Percentiles rank a stretch among this genome's conserved stretches.
phyloP scores from a whole-genome alignment of 805 yeast species.

The Saccharomycopsis guyanensis region DNA sequence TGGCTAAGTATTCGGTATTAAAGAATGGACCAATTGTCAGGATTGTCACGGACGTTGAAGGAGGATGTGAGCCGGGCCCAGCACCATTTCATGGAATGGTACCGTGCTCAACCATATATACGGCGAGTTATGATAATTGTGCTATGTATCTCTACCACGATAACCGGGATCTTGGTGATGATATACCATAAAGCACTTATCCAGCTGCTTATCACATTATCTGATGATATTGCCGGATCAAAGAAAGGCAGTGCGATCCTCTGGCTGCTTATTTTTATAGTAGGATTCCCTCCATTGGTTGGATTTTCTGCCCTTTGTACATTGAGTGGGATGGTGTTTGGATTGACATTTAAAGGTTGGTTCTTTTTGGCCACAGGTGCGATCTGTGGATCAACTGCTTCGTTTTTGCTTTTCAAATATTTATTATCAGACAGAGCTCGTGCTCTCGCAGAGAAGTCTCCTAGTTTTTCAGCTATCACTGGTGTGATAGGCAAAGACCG shows the following conservation, averaged over 20 bases:
- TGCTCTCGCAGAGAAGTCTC: constrained; percentile 50
- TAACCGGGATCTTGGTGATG: constrained; percentile 22
- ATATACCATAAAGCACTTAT: constrained; percentile 34
- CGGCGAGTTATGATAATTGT: constrained; percentile 20
- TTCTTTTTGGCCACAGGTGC: constrained; percentile 62
- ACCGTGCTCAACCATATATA: not conserved
- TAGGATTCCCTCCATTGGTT: constrained; percentile 84
- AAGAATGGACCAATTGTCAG: not conserved
- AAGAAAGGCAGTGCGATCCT: constrained; percentile 39
- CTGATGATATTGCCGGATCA: constrained; percentile 39
- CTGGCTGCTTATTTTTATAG: constrained; percentile 46
- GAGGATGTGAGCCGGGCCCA: too few species aligned
- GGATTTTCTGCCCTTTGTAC: constrained; percentile 71
- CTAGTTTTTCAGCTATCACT: constrained; percentile 64
- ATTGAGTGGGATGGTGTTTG: constrained; percentile 74
- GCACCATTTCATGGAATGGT: constrained; percentile 2
- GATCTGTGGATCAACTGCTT: constrained; percentile 62
- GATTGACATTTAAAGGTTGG: constrained; percentile 72
- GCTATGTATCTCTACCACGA: constrained; percentile 6
- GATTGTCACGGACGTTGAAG: too few species aligned
- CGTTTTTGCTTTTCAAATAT: constrained; percentile 62
- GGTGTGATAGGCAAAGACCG: constrained; percentile 59
- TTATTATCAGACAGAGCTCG: constrained; percentile 51
- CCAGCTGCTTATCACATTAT: constrained; percentile 31
- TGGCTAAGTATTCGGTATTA: too few species aligned